Evolutionary conservation across 352 stramenopile genomes (phyloP), one percentile per base, ranked within the genome.

Genomic region (Phytophthora pluvialis): DNA sequence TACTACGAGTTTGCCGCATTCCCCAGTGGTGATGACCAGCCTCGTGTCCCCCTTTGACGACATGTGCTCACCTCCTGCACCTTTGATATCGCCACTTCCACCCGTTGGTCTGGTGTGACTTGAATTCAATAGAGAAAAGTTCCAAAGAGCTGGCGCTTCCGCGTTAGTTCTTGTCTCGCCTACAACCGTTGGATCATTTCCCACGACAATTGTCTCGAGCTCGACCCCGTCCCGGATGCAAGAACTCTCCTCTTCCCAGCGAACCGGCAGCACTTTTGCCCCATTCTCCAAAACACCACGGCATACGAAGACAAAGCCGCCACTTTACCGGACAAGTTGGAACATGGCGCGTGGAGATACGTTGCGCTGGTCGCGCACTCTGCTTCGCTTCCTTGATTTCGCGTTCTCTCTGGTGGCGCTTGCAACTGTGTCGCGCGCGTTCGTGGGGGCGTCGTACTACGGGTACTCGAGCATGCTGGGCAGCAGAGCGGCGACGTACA

Each of bases 391-490:
- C 59, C 71, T 91, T 13, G 64, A 93, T 42, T 89, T 90, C 42
- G 69, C 62, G 2, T 78, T 86, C 38, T 77, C 67, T 40, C 31
- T 91, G 8, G 50, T 93, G 31, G 82, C 84, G 21, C 60, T 93
- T 16, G 76, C 78, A 32, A 86, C 79, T 15, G n/a, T 93, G 15
- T 85, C 82, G 26, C 60, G 75, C 10, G 72, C 69, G 28, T 93
- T 93, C 59, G 81, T 89, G 21, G 68, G 72, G 25, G 67, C 77
- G 6, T 83, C 79, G 32, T 90, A 86, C 67, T 88, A 88, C 67
- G 79, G 81, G 9, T 90, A 88, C 69, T 80, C 77, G 33, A 89
- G 73, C 50, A 92, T 92, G 81, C 56, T 91, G 44, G 78, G 80
- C 31, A 91, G 80, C 54, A 73, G 77, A 62, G 64, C 78, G 5